Percentiles rank a stretch among this genome's conserved stretches.
Conservation (phyloP, 208 protist species). For the Trypanosoma rangeli region DNA sequence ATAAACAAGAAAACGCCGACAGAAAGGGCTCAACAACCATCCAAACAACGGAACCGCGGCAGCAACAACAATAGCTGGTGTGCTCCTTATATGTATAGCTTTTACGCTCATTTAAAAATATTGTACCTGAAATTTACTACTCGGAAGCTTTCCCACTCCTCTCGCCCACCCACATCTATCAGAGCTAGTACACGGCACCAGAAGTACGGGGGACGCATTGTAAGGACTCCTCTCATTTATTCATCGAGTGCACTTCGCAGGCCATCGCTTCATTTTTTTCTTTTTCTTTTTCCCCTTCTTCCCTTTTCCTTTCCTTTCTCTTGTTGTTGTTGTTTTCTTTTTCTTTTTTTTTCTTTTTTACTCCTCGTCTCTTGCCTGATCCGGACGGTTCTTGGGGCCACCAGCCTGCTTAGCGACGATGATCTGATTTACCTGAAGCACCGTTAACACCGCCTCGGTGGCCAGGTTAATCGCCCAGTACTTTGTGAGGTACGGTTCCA, state of each 20-base stretch:
- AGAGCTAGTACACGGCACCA: not conserved
- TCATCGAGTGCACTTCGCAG: not conserved
- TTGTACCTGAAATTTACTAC: not conserved
- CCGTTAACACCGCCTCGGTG: constrained; percentile 96
- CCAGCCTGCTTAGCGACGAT: constrained; percentile 98
- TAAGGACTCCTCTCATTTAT: not conserved
- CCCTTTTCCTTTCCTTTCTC: not conserved
- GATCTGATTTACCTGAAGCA: constrained; percentile 96
- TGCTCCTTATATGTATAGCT: constrained; percentile 5
- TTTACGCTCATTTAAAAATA: constrained; percentile 8
- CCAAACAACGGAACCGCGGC: not conserved
- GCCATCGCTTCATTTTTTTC: not conserved
- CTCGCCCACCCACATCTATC: not conserved
- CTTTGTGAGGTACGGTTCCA: constrained; percentile 95
- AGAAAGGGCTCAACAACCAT: not conserved
- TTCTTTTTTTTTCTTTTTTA: constrained; percentile 18
- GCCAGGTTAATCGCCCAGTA: constrained; percentile 95
- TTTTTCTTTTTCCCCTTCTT: not conserved
- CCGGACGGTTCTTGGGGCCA: constrained; percentile 92
- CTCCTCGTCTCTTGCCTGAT: constrained; percentile 84
- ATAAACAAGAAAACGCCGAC: not conserved
- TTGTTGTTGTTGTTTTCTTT: constrained; percentile 2
- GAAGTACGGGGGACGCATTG: not conserved
- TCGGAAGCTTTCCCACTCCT: not conserved
- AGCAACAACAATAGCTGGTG: constrained; percentile 11